A percentile compares a stretch with the other conserved stretches of the same genome.
These are phyloP conservation scores for Penicillium antarcticum DNA, from an alignment of 495 filamentous ascomycete genomes.

Conservation along the genomic window DNA sequence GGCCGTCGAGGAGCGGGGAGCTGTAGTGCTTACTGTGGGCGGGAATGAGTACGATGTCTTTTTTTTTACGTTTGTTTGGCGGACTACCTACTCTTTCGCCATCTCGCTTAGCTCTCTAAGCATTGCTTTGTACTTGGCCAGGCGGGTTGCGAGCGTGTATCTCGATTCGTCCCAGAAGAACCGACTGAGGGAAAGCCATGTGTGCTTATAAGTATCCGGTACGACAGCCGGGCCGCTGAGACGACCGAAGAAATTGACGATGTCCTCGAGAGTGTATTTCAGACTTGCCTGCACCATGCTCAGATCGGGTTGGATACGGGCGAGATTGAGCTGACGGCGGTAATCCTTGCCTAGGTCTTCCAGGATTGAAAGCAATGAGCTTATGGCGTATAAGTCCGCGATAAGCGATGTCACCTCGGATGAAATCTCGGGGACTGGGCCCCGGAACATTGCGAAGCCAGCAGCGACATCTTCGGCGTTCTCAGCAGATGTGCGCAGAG, in stretches of 20 bases:
- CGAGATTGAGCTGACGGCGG: constrained; percentile 31
- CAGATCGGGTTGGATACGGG: constrained; percentile 40
- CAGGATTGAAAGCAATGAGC: constrained; percentile 45
- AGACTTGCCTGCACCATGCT: constrained; percentile 45
- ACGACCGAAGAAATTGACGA: constrained; percentile 47
- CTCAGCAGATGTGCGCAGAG: constrained; percentile 47
- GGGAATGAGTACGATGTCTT: constrained; percentile 2
- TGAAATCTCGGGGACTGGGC: constrained; percentile 48
- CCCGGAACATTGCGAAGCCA: constrained; percentile 49
- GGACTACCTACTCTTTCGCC: constrained; percentile 40
- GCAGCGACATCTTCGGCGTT: constrained; percentile 52
- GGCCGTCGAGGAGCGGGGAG: constrained; percentile 24
- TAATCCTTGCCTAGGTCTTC: constrained; percentile 33
- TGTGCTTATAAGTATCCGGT: constrained; percentile 39
- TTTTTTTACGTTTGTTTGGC: neutral
- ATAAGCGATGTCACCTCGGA: constrained; percentile 55
- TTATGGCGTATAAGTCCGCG: constrained; percentile 52
- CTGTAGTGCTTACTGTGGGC: constrained; percentile 28
- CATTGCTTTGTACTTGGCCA: constrained; percentile 53
- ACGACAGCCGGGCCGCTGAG: constrained; percentile 31
- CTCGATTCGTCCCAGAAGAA: constrained; percentile 52
- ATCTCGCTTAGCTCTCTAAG: constrained; percentile 46
- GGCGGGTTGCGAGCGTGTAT: constrained; percentile 44
- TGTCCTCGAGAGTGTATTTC: constrained; percentile 51
- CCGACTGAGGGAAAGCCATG: constrained; percentile 50